Conservation (phyloP, 192 early-diverging fungal genomes). For the Rhizophagus sp. region DNA sequence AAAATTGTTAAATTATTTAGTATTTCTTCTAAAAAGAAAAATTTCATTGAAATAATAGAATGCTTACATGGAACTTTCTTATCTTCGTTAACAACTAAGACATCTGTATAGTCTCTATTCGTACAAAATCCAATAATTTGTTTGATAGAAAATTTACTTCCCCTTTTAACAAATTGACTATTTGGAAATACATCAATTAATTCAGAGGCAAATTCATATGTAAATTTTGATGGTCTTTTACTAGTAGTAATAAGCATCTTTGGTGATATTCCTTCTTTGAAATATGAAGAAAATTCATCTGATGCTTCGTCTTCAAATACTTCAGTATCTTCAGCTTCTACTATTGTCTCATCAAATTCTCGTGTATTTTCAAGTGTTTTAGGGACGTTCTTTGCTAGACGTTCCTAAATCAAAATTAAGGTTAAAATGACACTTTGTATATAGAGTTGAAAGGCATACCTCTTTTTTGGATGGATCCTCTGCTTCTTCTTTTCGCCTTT, state of each 20-base stretch:
- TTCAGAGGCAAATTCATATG: constrained; percentile 88
- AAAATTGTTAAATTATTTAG: not conserved
- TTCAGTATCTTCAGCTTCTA: constrained; percentile 73
- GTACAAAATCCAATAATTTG: constrained; percentile 90
- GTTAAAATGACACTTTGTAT: not conserved
- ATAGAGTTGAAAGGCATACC: not conserved
- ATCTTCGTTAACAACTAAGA: constrained; percentile 94
- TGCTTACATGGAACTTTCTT: constrained; percentile 81
- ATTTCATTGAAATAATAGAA: not conserved
- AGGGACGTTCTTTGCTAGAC: constrained; percentile 87
- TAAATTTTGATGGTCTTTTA: constrained; percentile 50
- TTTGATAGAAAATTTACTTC: constrained; percentile 82
- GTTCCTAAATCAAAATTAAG: constrained; percentile 50
- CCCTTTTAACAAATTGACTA: constrained; percentile 85
- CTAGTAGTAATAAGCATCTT: constrained; percentile 95
- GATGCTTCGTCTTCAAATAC: constrained; percentile 81
- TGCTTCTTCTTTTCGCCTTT: constrained; percentile 28
- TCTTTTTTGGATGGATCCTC: constrained; percentile 22
- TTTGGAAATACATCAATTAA: constrained; percentile 89
- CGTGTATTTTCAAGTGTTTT: constrained; percentile 90
- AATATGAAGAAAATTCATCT: constrained; percentile 88
- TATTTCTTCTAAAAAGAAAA: constrained; percentile 5
- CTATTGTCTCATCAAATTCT: constrained; percentile 92
- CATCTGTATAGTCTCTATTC: constrained; percentile 89
- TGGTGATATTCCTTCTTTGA: constrained; percentile 75